Percentiles rank a stretch among this genome's conserved stretches.
Conservation (phyloP, 345 rosid species). For the Dipteronia sinensis region DNA sequence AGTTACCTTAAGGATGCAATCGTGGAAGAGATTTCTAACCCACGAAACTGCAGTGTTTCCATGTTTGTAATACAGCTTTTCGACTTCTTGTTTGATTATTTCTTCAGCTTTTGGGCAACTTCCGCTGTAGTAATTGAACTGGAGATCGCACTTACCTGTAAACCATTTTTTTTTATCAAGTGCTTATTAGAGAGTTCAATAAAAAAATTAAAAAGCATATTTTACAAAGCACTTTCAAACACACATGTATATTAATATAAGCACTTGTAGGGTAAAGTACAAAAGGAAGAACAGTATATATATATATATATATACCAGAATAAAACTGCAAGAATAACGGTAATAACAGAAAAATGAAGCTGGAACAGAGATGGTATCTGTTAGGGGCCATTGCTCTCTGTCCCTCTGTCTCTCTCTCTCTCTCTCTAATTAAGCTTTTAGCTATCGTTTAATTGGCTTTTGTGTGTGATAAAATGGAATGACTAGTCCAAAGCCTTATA, state of each 20-base stretch:
- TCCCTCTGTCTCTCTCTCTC: too few relatives aligned
- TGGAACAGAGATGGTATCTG: conserved; percentile 21
- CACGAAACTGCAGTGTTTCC: conserved; percentile 92
- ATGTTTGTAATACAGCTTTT: conserved; percentile 60
- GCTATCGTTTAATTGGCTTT: background rate
- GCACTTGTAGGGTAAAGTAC: background rate
- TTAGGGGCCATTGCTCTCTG: conserved; percentile 32
- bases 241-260: too few relatives aligned
- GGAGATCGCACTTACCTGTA: conserved; percentile 61
- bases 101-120: conserved; percentile 88
- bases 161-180: too few relatives aligned
- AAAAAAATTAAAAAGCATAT: too few relatives aligned
- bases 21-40: conserved; percentile 93
- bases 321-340: conserved; percentile 46
- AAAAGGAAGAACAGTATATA: background rate
- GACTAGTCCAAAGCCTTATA: conserved; percentile 8
- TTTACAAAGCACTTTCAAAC: background rate
- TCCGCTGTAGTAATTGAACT: conserved; percentile 56
- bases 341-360: conserved; percentile 44
- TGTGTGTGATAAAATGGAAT: background rate
- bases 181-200: background rate
- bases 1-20: conserved; percentile 64
- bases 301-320: conserved; percentile 46
- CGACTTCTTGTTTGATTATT: conserved; percentile 67
- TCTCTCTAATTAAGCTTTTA: background rate